phyloP scores from a whole-genome alignment of 371 early-diverging fungal species.

The Cokeromyces recurvatus region DNA sequence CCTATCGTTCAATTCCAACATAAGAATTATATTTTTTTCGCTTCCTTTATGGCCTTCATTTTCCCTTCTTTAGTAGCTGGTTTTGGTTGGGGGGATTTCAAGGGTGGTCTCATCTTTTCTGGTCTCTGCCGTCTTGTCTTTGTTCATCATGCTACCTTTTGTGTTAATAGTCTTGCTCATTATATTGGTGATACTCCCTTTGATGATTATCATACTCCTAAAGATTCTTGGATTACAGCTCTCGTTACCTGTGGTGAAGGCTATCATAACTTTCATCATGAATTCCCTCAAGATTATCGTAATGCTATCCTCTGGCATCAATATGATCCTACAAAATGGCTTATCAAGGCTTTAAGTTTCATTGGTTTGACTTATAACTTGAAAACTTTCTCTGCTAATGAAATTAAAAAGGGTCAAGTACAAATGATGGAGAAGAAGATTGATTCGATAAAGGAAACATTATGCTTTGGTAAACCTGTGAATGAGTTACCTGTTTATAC shows the following conservation, averaged over 20 bases:
- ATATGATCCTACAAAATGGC: constrained; percentile 97
- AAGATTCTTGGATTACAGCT: constrained; percentile 79
- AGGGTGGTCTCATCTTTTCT: constrained; percentile 86
- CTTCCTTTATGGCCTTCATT: constrained; percentile 69
- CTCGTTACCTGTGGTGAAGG: constrained; percentile 81
- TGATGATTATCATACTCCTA: constrained; percentile 77
- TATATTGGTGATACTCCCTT: constrained; percentile 73
- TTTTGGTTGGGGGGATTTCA: constrained; percentile 83
- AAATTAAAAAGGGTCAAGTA: constrained; percentile 83
- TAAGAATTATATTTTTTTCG: constrained; percentile 71
- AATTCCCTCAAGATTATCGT: constrained; percentile 95
- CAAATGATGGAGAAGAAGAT: constrained; percentile 82
- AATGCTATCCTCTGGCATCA: constrained; percentile 88
- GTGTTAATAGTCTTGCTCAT: constrained; percentile 88
- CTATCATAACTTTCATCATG: constrained; percentile 91
- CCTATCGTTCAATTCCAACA: constrained; percentile 80
- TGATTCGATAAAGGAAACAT: constrained; percentile 46
- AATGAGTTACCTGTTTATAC: constrained; percentile 71
- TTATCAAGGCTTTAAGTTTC: constrained; percentile 60
- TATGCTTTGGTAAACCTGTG: constrained; percentile 73
- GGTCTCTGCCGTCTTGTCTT: constrained; percentile 77
- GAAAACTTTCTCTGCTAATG: constrained; percentile 85
- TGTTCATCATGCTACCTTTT: constrained; percentile 93
- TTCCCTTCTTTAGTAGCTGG: constrained; percentile 83
- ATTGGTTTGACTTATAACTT: constrained; percentile 81